Evolutionary conservation across 2,329 filamentous ascomycete genomes (phyloP), one percentile per base, ranked within the genome.

Genomic region (Diaporthe eres): DNA sequence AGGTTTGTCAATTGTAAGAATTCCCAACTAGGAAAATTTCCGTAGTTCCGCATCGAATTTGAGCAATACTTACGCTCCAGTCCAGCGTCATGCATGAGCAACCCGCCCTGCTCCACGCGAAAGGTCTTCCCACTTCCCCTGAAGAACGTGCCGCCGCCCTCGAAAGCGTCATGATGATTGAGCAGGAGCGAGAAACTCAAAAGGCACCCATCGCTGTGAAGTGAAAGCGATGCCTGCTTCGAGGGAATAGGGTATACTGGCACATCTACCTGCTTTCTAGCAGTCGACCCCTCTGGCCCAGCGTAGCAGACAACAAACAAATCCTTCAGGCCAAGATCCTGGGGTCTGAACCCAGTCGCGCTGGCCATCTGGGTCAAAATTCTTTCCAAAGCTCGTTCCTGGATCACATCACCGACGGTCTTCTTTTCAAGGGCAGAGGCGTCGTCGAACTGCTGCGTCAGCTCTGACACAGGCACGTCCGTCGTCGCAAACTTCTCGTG

Each of bases 101-200:
- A 28, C 19, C 49, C 75, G n/a, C 75, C 75, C 49, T 77, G 75
- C 58, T 77, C n/a, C 22, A 77, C 53, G 19, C 42, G 63, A 34
- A 75, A 75, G 19, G 75, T 77, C 34, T 75, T 15, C 6, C 73
- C 75, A 12, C 61, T 65, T 9, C 53, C 73, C 57, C 71, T 75
- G 49, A 77, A 77, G 47, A 71, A 77, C 15, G 75, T 77, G 47
- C 75, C 75, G n/a, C 75, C 75, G 25, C 75, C 75, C 31, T 70
- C 28, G 25, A 77, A 77, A 31, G 73, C 74, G 22, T 60, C 61
- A 12, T 74, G 73, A 49, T 71, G 73, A 37, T 77, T 77, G 1
- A 77, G 75, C 8, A 77, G 61, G 13, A 77, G 73, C 31, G 75
- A 75, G 53, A 77, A 77, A 53, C 75, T 77, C 31, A 75, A 28